Base-by-base conservation (phyloP, 176 grass and related monocot genomes). In the Carex cristatella region DNA sequence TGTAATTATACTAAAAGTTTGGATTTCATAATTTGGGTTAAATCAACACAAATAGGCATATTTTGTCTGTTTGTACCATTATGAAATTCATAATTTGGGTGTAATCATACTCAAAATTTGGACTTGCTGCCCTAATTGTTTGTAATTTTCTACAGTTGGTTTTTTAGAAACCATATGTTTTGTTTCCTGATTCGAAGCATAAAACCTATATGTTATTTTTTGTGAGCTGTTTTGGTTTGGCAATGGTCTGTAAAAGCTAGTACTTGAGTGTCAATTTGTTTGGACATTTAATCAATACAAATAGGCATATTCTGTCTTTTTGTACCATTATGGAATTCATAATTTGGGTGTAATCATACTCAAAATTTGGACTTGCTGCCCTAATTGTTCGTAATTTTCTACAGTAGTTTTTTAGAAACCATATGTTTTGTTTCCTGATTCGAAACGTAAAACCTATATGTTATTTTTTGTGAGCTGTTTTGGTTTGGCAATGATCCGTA, bases 181-280 rank as follows among this genome's bases (percentile, higher is more conserved):
- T 57, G 27, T 78, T 12, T 35, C 74, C 51, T 53, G 10, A 32
- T 57, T 58, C 14, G 32, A 57, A 1, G 35, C 5, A 33, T 57
- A 32, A 78, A 78, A 8, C 44, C 32, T 73, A 64, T 7, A 11
- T 60, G 16, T 87, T 87, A 49, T 31, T 38, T 65, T 76, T 23
- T 85, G 65, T 32, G 56, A 19, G 30, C 9, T 30, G 81, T 67
- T 74, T 70, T 83, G 80, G 11, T 83, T 85, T 38, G 69, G 75
- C 81, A 31, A 61, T 58, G 28, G 10, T 67, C 42, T 14, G 7
- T 54, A 86, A 62, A 42, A 73, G 57, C n/a, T 4, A 7, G 65
- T 9, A 10, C 42, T 54, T 60, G 53, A 86, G 79, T 77, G 32
- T 32, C 74, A 85, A 23, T 63, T 85, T 57, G 83, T 82, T 89